A percentile compares a stretch with the other conserved stretches of the same genome.
These are phyloP conservation scores for Globisporangium viniferum DNA, from an alignment of 352 stramenopile species.

Conservation along the genomic window DNA sequence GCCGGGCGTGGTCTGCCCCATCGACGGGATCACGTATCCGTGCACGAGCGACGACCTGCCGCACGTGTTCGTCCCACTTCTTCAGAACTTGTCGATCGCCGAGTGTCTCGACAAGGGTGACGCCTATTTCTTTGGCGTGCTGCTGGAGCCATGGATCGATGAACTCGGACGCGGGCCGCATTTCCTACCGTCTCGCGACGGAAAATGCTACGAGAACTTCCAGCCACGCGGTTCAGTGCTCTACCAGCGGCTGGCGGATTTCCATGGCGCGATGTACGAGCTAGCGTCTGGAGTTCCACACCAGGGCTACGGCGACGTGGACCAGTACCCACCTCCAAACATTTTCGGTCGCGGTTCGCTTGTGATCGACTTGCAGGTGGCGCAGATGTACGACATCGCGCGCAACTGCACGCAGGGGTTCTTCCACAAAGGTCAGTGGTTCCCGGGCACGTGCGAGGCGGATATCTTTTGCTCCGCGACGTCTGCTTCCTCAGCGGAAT, in stretches of 20 bases:
- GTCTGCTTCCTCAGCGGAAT: constrained; percentile 13
- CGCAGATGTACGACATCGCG: constrained; percentile 76
- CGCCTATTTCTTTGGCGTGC: constrained; percentile 92
- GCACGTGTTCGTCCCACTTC: constrained; percentile 83
- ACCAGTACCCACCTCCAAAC: constrained; percentile 66
- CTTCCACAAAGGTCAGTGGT: constrained; percentile 88
- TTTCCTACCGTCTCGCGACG: constrained; percentile 78
- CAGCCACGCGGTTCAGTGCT: constrained; percentile 85
- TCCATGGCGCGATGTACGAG: constrained; percentile 93
- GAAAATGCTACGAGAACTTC: constrained; percentile 93
- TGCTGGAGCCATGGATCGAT: constrained; percentile 96
- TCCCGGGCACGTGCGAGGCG: constrained; percentile 95
- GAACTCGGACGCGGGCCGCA: constrained; percentile 89
- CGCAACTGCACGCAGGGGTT: constrained; percentile 96
- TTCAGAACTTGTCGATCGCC: constrained; percentile 77
- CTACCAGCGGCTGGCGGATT: constrained; percentile 93
- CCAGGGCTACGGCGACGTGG: constrained; percentile 91
- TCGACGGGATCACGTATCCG: constrained; percentile 94
- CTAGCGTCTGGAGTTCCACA: constrained; percentile 88
- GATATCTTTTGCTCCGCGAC: constrained; percentile 89
- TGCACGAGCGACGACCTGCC: constrained; percentile 92
- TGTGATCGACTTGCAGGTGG: constrained; percentile 82
- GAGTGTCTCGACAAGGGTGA: constrained; percentile 86
- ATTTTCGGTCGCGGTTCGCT: constrained; percentile 88
- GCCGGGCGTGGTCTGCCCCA: constrained; percentile 90